Evolutionary conservation across 208 protist species (phyloP).

Genomic region (Phytomonas sp.): DNA sequence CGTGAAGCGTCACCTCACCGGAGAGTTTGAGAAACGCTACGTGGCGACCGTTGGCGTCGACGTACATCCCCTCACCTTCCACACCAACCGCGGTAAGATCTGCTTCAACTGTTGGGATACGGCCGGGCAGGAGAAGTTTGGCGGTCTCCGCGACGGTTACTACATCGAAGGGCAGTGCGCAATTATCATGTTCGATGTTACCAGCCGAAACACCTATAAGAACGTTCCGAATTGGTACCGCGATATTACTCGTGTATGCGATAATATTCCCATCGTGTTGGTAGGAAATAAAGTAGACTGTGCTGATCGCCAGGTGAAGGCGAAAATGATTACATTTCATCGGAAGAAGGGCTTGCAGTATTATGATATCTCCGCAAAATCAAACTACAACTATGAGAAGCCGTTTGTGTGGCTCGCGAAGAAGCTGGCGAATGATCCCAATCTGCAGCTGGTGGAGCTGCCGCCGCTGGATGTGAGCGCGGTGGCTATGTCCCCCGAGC

Average conservation of each 20-base stretch:
- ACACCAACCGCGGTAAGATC: conserved; percentile 98
- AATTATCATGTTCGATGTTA: conserved; percentile 99
- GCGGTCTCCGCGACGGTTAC: conserved; percentile 99
- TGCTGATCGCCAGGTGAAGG: conserved; percentile 99
- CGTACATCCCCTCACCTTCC: conserved; percentile 98
- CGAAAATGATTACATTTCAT: conserved; percentile 99
- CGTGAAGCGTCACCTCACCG: conserved; percentile 99
- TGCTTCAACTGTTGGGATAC: conserved; percentile 99
- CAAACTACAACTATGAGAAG: conserved; percentile 99
- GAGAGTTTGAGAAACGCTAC: conserved; percentile 99
- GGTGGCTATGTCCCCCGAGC: conserved; percentile 64
- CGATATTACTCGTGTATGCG: conserved; percentile 98
- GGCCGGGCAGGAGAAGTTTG: conserved; percentile 98
- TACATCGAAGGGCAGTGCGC: conserved; percentile 99
- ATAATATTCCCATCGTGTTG: conserved; percentile 99
- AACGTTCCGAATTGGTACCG: conserved; percentile 99
- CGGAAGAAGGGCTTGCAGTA: conserved; percentile 99
- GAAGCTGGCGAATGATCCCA: conserved; percentile 93
- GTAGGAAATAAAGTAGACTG: conserved; percentile 99
- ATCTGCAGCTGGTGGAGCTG: conserved; percentile 92
- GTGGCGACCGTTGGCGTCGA: conserved; percentile 94
- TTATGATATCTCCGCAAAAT: conserved; percentile 99
- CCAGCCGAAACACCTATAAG: conserved; percentile 99
- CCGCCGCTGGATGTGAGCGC: conserved; percentile 69
- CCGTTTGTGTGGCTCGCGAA: conserved; percentile 99